A percentile compares a stretch with the other conserved stretches of the same genome.
Evolutionary conservation across 225 moss, liverwort and hornwort genomes (phyloP).

Genomic region (Physcomitrium patens): DNA sequence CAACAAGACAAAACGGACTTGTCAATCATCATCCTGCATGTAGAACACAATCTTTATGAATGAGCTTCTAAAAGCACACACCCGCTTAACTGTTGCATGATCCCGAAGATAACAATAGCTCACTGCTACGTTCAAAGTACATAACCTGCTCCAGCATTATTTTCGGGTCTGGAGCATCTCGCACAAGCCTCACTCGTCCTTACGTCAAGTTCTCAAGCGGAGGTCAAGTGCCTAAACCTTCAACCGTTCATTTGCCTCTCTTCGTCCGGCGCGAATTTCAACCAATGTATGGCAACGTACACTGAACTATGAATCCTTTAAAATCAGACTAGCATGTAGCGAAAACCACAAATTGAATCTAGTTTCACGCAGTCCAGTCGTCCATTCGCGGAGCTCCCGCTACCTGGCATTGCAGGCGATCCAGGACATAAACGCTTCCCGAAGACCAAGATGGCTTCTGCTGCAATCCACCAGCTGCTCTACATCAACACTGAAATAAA

Average conservation of each 20-base stretch:
- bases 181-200: constrained; percentile 12
- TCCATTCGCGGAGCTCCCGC: neutral
- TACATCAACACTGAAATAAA: constrained; percentile 3
- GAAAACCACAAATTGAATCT: constrained; percentile 21
- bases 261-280: neutral
- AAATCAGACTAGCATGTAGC: constrained; percentile 18
- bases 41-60: neutral
- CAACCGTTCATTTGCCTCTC: neutral
- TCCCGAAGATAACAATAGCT: neutral
- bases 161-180: neutral
- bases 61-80: neutral
- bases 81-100: neutral
- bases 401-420: constrained; percentile 9
- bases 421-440: constrained; percentile 9
- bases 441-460: neutral
- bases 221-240: neutral
- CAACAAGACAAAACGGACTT: neutral
- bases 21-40: neutral
- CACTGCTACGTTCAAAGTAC: neutral
- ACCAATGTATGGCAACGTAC: no score
- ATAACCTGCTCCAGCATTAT: constrained; percentile 7
- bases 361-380: neutral
- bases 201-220: neutral
- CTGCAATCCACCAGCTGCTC: constrained; percentile 19
- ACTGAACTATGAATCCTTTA: neutral